Conservation (phyloP, 257 asterid species). For the Linaria vulgaris region DNA sequence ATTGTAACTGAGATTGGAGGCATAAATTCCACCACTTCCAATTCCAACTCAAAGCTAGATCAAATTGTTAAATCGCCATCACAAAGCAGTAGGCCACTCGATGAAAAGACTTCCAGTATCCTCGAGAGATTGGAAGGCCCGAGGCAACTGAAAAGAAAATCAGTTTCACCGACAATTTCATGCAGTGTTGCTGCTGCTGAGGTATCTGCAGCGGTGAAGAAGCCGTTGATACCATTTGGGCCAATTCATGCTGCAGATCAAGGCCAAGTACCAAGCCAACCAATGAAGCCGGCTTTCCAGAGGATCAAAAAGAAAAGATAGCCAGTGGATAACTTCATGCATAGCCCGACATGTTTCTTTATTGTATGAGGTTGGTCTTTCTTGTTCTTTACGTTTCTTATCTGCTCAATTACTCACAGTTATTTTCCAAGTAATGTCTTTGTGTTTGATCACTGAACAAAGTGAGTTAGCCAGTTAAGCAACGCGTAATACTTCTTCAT, state of each 20-base stretch:
- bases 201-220: constrained; percentile 48
- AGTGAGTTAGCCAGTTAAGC: background rate
- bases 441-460: no score
- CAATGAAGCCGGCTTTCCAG: constrained; percentile 79
- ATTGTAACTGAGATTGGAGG: constrained; percentile 57
- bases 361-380: constrained; percentile 29
- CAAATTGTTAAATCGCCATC: constrained; percentile 47
- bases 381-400: constrained; percentile 7
- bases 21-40: constrained; percentile 43
- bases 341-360: constrained; percentile 7
- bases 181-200: constrained; percentile 39
- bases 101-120: constrained; percentile 81
- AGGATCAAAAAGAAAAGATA: constrained; percentile 63
- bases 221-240: constrained; percentile 72
- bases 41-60: constrained; percentile 43
- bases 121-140: constrained; percentile 90
- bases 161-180: constrained; percentile 51
- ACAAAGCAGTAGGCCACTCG: constrained; percentile 52
- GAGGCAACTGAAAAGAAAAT: constrained; percentile 67
- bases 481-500: constrained; percentile 5
- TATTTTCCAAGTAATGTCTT: no score
- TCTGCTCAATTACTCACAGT: background rate
- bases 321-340: constrained; percentile 20
- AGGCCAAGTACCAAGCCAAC: constrained; percentile 50
- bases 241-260: constrained; percentile 36